A percentile compares a stretch with the other conserved stretches of the same genome.
phyloP scores from a whole-genome alignment of 2,329 filamentous ascomycete species.

The Stachybotrys echinatus region DNA sequence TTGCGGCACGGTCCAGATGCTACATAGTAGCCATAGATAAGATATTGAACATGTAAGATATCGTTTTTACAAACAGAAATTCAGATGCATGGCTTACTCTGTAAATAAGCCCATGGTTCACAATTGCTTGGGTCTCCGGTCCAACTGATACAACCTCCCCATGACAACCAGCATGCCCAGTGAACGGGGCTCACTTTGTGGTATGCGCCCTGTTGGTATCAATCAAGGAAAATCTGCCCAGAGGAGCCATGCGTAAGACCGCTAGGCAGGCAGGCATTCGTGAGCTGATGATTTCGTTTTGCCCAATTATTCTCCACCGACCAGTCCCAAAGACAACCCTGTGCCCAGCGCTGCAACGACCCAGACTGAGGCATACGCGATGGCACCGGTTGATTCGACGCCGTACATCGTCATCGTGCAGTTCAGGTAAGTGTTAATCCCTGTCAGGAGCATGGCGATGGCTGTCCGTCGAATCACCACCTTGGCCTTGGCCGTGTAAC shows the following conservation, averaged over 20 bases:
- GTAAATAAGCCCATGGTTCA: background rate
- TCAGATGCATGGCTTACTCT: too few species aligned
- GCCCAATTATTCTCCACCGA: constrained; percentile 35
- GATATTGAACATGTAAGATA: too few species aligned
- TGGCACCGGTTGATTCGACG: constrained; percentile 64
- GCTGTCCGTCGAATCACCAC: constrained; percentile 60
- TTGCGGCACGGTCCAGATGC: too few species aligned
- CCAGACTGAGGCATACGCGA: constrained; percentile 72
- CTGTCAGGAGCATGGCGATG: constrained; percentile 52
- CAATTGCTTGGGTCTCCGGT: too few species aligned
- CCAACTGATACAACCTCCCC: background rate
- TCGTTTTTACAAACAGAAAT: too few species aligned
- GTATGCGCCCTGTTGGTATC: too few species aligned
- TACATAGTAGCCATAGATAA: too few species aligned
- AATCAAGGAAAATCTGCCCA: background rate
- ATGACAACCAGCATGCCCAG: too few species aligned
- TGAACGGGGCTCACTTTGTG: too few species aligned
- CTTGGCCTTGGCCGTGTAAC: constrained; percentile 57
- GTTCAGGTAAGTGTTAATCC: constrained; percentile 56
- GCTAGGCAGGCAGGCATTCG: too few species aligned
- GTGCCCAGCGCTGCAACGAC: constrained; percentile 56
- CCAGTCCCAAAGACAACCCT: constrained; percentile 48
- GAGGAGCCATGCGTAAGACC: background rate
- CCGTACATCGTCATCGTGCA: constrained; percentile 63
- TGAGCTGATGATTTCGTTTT: background rate